Conservation (phyloP, 1,139 yeast species). For the Yamadazyma blattariae region DNA sequence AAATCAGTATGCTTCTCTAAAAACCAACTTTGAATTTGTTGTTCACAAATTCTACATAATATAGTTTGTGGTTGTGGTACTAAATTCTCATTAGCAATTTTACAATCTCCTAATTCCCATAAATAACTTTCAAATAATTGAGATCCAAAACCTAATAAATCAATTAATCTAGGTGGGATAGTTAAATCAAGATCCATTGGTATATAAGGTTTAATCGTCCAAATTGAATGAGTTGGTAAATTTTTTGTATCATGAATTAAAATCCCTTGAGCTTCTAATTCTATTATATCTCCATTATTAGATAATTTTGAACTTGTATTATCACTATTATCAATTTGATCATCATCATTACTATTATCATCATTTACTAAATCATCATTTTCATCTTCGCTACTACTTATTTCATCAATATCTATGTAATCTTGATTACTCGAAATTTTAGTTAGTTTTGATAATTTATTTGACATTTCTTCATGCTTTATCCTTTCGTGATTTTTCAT, state of each 20-base stretch:
- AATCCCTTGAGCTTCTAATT: slow-evolving; percentile 95
- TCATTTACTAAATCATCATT: slow-evolving; percentile 8
- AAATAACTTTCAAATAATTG: slow-evolving; percentile 79
- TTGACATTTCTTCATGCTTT: too few species aligned
- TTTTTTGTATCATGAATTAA: slow-evolving; percentile 64
- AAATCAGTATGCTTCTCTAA: slow-evolving; percentile 86
- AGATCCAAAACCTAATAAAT: slow-evolving; percentile 84
- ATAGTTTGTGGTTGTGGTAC: slow-evolving; percentile 78
- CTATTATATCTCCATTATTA: slow-evolving; percentile 60
- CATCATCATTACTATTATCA: slow-evolving; percentile 15
- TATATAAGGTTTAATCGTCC: slow-evolving; percentile 82
- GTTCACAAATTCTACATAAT: slow-evolving; percentile 89
- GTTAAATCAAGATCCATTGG: slow-evolving; percentile 63
- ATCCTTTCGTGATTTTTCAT: too few species aligned
- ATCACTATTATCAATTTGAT: slow-evolving; percentile 10
- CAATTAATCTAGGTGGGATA: slow-evolving; percentile 63
- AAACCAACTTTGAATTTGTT: slow-evolving; percentile 95
- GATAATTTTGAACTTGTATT: slow-evolving; percentile 35
- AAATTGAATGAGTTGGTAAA: slow-evolving; percentile 83
- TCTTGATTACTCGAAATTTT: too few species aligned
- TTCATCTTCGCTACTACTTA: background rate
- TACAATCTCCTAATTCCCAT: slow-evolving; percentile 56
- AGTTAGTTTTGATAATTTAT: too few species aligned
- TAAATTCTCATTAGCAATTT: slow-evolving; percentile 57
- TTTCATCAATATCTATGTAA: background rate